Conservation (phyloP, 2,329 filamentous ascomycete species). For the Huntiella savannae region DNA sequence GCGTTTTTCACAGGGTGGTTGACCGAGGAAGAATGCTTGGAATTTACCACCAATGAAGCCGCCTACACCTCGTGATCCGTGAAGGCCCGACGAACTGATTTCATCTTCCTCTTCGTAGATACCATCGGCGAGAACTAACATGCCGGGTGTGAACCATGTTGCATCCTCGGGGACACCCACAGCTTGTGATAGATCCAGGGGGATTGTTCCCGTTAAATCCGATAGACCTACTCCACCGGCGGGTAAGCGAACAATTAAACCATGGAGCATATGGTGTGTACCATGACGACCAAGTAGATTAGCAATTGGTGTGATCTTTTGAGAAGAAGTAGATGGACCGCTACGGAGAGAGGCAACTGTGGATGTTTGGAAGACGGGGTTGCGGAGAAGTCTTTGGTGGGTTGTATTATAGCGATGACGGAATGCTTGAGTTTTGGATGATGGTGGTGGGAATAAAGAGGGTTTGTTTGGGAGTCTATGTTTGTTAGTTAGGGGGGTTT, state of each 20-base stretch:
- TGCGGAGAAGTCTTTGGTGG: constrained; percentile 77
- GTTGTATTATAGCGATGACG: constrained; percentile 82
- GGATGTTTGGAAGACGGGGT: constrained; percentile 79
- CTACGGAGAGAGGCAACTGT: constrained; percentile 43
- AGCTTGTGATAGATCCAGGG: constrained; percentile 63
- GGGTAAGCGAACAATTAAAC: constrained; percentile 62
- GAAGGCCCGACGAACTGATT: constrained; percentile 46
- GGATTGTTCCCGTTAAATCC: constrained; percentile 75
- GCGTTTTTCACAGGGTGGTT: constrained; percentile 76
- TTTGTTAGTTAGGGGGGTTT: constrained; percentile 9
- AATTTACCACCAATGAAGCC: constrained; percentile 86
- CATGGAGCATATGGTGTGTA: constrained; percentile 68
- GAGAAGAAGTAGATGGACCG: constrained; percentile 39
- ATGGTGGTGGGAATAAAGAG: constrained; percentile 54
- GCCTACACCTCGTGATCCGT: constrained; percentile 64
- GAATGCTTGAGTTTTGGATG: constrained; percentile 71
- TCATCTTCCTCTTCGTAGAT: constrained; percentile 95
- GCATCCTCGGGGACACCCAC: constrained; percentile 67
- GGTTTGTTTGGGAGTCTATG: constrained; percentile 41
- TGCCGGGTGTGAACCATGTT: constrained; percentile 84
- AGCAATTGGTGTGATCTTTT: constrained; percentile 75
- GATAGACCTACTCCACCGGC: constrained; percentile 67
- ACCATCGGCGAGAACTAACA: constrained; percentile 88
- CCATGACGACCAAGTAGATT: constrained; percentile 62
- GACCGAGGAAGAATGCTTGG: constrained; percentile 74